Evolutionary conservation across 176 grass and related monocot genomes (phyloP).

Genomic region (Eleusine coracana): DNA sequence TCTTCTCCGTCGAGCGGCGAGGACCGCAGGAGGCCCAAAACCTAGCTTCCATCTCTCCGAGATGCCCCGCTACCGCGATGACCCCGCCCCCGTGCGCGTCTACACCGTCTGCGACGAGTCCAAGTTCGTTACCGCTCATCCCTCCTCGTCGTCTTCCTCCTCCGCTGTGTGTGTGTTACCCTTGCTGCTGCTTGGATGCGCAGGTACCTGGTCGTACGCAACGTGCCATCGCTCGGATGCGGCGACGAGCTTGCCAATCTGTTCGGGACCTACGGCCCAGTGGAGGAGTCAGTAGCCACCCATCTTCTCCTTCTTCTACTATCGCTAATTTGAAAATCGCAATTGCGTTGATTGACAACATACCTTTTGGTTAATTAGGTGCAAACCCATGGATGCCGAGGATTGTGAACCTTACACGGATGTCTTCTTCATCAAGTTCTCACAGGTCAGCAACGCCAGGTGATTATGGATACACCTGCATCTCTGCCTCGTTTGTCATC

Average conservation of each 20-base stretch:
- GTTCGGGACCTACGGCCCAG: conserved; percentile 71
- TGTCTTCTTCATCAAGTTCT: conserved; percentile 92
- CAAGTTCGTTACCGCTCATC: conserved; percentile 45
- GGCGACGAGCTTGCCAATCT: conserved; percentile 67
- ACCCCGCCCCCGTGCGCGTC: conserved; percentile 59
- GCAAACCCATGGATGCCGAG: conserved; percentile 97
- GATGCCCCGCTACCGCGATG: conserved; percentile 65
- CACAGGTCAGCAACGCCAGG: conserved; percentile 85
- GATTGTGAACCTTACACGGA: conserved; percentile 86
- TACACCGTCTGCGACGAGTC: conserved; percentile 97
- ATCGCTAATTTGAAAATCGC: not conserved
- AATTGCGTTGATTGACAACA: not conserved
- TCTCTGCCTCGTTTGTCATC: not conserved
- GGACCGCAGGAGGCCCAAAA: not conserved
- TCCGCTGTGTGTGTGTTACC: not conserved
- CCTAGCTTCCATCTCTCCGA: not conserved
- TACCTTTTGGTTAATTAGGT: conserved; percentile 45
- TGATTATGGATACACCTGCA: conserved; percentile 30
- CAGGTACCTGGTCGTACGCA: conserved; percentile 90
- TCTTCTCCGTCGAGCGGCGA: too few species aligned
- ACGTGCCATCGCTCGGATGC: conserved; percentile 89
- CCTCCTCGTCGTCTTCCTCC: not conserved
- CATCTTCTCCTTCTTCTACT: not conserved
- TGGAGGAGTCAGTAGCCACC: conserved; percentile 66
- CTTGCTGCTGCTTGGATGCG: not conserved